phyloP scores from a whole-genome alignment of 2,329 filamentous ascomycete species.

The Hypocrella siamensis region DNA sequence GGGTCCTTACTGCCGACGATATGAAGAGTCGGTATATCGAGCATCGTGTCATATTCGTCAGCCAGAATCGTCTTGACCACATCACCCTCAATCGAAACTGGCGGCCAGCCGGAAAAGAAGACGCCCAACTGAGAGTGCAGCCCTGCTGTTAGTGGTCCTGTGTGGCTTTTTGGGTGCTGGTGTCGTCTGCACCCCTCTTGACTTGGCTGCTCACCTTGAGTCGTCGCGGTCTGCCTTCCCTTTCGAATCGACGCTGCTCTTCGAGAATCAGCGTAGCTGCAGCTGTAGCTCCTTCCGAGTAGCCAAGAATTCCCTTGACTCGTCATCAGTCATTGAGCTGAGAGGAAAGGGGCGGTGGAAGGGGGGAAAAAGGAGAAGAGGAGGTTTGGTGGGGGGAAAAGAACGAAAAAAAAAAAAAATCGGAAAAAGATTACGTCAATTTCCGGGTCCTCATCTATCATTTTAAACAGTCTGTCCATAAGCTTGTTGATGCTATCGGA shows the following conservation, averaged over 20 bases:
- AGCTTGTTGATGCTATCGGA: neutral
- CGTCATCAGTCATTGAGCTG: neutral
- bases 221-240: conserved; percentile 1
- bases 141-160: too few relatives aligned
- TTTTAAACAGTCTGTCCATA: neutral
- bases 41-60: conserved; percentile 27
- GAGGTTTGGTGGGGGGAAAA: too few relatives aligned
- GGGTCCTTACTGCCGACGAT: conserved; percentile 38
- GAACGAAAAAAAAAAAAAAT: too few relatives aligned
- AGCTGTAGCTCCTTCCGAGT: conserved; percentile 40
- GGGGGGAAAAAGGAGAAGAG: too few relatives aligned
- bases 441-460: conserved; percentile 1
- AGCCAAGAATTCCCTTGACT: conserved; percentile 32
- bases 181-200: neutral
- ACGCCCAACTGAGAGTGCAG: conserved; percentile 11
- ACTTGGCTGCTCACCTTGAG: conserved; percentile 23
- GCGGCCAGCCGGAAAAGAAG: conserved; percentile 36
- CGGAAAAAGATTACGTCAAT: neutral
- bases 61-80: conserved; percentile 24
- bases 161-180: too few relatives aligned
- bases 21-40: conserved; percentile 32
- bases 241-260: conserved; percentile 13
- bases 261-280: conserved; percentile 33
- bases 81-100: conserved; percentile 19
- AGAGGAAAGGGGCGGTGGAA: too few relatives aligned